These are phyloP conservation scores for Lagenidium sp. DNA, from an alignment of 352 stramenopile species.

Conservation along the genomic window DNA sequence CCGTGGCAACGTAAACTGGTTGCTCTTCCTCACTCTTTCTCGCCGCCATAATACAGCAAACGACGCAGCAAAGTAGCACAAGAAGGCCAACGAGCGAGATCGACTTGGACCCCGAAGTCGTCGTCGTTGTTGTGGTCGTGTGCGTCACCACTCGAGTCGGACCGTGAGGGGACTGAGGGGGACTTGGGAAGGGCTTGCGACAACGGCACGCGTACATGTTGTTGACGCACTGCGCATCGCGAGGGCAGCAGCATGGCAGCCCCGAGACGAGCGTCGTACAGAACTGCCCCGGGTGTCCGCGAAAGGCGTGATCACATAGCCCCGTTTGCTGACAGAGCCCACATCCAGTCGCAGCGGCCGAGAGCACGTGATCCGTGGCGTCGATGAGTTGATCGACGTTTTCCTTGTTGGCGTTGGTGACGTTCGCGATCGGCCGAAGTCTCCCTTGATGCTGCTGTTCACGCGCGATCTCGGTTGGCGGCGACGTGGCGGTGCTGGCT, in stretches of 20 bases:
- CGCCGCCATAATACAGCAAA: constrained; percentile 30
- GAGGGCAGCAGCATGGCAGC: constrained; percentile 52
- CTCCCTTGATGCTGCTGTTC: too few relatives aligned
- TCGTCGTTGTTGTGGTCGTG: constrained; percentile 19
- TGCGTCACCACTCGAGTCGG: constrained; percentile 13
- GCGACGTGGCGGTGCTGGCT: too few relatives aligned
- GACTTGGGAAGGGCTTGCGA: constrained; percentile 4
- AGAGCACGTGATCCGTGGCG: constrained; percentile 26
- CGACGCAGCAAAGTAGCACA: constrained; percentile 20
- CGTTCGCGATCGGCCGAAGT: not conserved
- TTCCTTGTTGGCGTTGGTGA: not conserved
- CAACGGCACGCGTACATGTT: constrained; percentile 59
- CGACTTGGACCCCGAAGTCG: constrained; percentile 14
- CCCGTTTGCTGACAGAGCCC: constrained; percentile 49
- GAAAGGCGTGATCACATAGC: constrained; percentile 55
- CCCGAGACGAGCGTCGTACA: constrained; percentile 43
- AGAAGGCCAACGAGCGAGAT: constrained; percentile 19
- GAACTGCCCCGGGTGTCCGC: constrained; percentile 45
- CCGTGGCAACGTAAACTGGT: constrained; percentile 16
- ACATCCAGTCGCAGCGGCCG: constrained; percentile 42
- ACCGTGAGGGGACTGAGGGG: too few relatives aligned
- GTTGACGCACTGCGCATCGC: constrained; percentile 40
- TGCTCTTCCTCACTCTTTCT: constrained; percentile 17
- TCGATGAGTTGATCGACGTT: constrained; percentile 16
- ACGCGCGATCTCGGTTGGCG: not conserved